Percentiles rank a stretch among this genome's conserved stretches.
These are phyloP conservation scores for Noccaea bulbosa DNA, from an alignment of 345 rosid species.

Conservation along the genomic window DNA sequence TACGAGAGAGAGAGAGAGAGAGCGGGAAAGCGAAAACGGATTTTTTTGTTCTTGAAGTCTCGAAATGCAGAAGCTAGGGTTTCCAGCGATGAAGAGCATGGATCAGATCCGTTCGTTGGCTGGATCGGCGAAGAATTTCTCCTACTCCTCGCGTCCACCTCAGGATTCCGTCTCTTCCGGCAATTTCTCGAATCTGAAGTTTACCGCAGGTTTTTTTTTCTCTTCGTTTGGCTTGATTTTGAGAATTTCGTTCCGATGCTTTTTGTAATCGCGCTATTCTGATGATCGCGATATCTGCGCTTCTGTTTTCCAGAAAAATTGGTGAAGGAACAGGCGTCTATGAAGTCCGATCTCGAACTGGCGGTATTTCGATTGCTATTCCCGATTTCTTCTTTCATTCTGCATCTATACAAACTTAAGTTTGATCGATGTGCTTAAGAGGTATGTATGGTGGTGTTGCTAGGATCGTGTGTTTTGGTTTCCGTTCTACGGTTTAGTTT, in stretches of 20 bases:
- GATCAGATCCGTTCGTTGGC: slow-evolving; percentile 62
- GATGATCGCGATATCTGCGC: slow-evolving; percentile 36
- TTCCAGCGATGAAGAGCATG: slow-evolving; percentile 70
- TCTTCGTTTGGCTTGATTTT: slow-evolving; percentile 2
- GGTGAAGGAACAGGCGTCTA: slow-evolving; percentile 90
- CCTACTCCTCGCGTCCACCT: slow-evolving; percentile 60
- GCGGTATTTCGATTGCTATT: slow-evolving; percentile 57
- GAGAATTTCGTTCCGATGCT: background rate
- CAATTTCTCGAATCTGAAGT: slow-evolving; percentile 75
- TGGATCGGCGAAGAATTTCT: slow-evolving; percentile 56
- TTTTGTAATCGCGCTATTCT: slow-evolving; percentile 9
- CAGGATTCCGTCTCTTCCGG: slow-evolving; percentile 61
- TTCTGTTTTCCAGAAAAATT: slow-evolving; percentile 64
- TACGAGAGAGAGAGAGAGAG: slow-evolving; percentile 12
- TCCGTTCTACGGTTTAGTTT: background rate
- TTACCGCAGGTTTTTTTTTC: slow-evolving; percentile 75
- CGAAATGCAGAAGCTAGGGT: slow-evolving; percentile 75
- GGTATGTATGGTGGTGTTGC: slow-evolving; percentile 29
- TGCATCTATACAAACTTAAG: slow-evolving; percentile 22
- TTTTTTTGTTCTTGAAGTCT: slow-evolving; percentile 36
- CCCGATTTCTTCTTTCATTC: slow-evolving; percentile 26
- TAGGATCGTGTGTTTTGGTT: slow-evolving; percentile 12
- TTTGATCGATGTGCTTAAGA: slow-evolving; percentile 28
- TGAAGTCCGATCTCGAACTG: slow-evolving; percentile 80
- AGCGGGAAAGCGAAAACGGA: background rate